Evolutionary conservation across 768 basidiomycete species (phyloP), one percentile per base, ranked within the genome.

Genomic region (Boletus reticuloceps): DNA sequence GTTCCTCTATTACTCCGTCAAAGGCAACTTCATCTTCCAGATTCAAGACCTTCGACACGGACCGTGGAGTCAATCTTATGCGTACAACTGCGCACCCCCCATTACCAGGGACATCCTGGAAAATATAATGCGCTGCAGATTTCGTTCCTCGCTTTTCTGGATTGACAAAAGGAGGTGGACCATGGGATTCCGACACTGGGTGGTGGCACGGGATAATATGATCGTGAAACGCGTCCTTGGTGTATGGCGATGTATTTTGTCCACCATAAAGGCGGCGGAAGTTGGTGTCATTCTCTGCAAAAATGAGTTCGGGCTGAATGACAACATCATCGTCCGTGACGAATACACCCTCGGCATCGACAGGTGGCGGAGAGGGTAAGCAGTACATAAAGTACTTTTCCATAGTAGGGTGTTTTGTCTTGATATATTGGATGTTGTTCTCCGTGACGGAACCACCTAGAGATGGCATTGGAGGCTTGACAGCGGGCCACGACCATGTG

Each of bases 141-240:
- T 99, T 99, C 44, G 97, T 98, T 27, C 97, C 97, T 45, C 75
- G 82, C 70, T 85, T 82, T 20, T 87, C 82, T 4, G 95, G 94
- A 71, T 93, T 98, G 63, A 97, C 83, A 68, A 89, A 98, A 14
- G 40, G 7, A 4, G 56, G 38, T 6, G 43, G 53, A 19, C 38
- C 16, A 39, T 17, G n/a, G 25, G 45, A 25, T 4, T 64, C 68
- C 1, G 72, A 74, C 16, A 66, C 71, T 64, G 76, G 89, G 40
- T 91, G 86, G 71, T 98, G 96, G 6, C 79, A 79, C 1, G 85
- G 85, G 60, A 99, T 87, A 69, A 99, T 92, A 70, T 98, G 92
- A 71, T 99, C 95, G 64, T 99, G 96, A 79, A 99, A 99, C 12
- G 90, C 95, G 67, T 99, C 97, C 74, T 99, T 99, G 65, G 91